Evolutionary conservation across 768 basidiomycete genomes (phyloP).

Genomic region (Atractiella rhizophila): DNA sequence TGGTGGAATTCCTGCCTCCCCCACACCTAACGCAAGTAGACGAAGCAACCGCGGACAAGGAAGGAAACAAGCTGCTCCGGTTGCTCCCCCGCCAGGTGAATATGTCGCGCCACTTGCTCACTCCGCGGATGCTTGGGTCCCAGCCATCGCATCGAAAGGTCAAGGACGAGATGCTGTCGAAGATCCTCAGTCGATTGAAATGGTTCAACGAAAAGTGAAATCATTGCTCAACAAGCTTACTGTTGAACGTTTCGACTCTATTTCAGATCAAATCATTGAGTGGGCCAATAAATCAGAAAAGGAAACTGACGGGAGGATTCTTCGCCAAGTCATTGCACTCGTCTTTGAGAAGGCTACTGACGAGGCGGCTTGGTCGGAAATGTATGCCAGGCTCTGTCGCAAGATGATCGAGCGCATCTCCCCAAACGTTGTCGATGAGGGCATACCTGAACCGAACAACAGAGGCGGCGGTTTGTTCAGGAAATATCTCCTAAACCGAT

Average conservation of each 20-base stretch:
- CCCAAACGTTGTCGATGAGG: constrained; percentile 62
- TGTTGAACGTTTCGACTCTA: constrained; percentile 86
- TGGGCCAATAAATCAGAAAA: constrained; percentile 87
- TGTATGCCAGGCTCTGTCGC: constrained; percentile 85
- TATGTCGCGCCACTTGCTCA: constrained; percentile 50
- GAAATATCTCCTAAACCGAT: constrained; percentile 84
- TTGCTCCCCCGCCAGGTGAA: constrained; percentile 23
- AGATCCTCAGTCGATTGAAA: constrained; percentile 41
- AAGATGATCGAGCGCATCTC: constrained; percentile 91
- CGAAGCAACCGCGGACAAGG: too few relatives aligned
- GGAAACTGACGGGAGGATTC: constrained; percentile 75
- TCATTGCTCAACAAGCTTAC: constrained; percentile 79
- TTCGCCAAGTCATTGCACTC: constrained; percentile 84
- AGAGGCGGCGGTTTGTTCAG: constrained; percentile 86
- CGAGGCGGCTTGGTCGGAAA: constrained; percentile 82
- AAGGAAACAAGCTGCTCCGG: constrained; percentile 8
- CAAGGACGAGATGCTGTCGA: constrained; percentile 12
- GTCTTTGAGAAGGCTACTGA: constrained; percentile 96
- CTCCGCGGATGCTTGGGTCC: constrained; percentile 64
- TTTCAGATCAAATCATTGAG: constrained; percentile 75
- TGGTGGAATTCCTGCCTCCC: too few relatives aligned
- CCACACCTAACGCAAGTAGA: too few relatives aligned
- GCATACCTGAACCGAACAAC: constrained; percentile 52
- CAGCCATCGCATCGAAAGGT: constrained; percentile 24
- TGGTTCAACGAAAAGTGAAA: constrained; percentile 83